A percentile compares a stretch with the other conserved stretches of the same genome.
phyloP scores from a whole-genome alignment of 1,284 basidiomycete genomes.

The Boletus smithii region DNA sequence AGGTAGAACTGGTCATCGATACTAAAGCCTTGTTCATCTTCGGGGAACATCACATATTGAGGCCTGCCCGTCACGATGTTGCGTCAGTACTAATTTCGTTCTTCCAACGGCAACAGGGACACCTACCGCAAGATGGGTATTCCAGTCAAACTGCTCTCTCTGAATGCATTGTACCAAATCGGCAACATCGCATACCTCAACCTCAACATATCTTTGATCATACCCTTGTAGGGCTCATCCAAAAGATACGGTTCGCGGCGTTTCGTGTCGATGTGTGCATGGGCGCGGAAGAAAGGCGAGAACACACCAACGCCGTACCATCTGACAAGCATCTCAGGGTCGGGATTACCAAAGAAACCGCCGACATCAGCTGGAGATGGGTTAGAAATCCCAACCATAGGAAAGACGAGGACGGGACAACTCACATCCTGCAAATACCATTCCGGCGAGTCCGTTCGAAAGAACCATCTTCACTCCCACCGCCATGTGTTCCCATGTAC shows the following conservation, averaged over 20 bases:
- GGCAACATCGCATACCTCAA: constrained; percentile 88
- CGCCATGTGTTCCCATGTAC: constrained; percentile 96
- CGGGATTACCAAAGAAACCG: constrained; percentile 97
- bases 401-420: background rate
- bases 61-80: constrained; percentile 56
- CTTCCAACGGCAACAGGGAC: background rate
- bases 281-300: constrained; percentile 97
- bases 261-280: constrained; percentile 98
- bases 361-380: constrained; percentile 83
- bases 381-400: constrained; percentile 6
- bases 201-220: constrained; percentile 77
- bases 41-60: constrained; percentile 91
- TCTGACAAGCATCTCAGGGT: constrained; percentile 89
- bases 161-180: constrained; percentile 96
- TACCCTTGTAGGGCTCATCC: constrained; percentile 83
- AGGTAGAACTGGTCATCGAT: constrained; percentile 96
- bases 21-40: constrained; percentile 79
- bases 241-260: constrained; percentile 93
- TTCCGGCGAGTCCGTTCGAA: constrained; percentile 88
- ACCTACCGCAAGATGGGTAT: constrained; percentile 73
- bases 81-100: constrained; percentile 1
- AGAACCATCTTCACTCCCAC: constrained; percentile 94
- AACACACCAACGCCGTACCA: constrained; percentile 98
- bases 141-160: constrained; percentile 77
- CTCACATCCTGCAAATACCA: constrained; percentile 89